Conservation (phyloP, 2,329 filamentous ascomycete genomes). For the Trichophyton rubrum region DNA sequence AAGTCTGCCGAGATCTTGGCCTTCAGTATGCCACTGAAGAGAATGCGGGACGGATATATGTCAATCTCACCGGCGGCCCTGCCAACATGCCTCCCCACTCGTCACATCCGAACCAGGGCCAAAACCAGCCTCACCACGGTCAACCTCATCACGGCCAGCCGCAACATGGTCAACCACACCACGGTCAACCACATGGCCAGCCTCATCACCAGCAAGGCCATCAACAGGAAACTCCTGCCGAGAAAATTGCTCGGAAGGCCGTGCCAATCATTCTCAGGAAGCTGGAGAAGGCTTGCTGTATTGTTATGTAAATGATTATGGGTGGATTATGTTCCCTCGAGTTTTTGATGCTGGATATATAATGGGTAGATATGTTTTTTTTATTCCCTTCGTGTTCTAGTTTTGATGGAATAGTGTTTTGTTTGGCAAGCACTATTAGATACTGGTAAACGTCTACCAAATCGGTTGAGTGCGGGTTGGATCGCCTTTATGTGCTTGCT, state of each 20-base stretch:
- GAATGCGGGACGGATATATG: slow-evolving; percentile 78
- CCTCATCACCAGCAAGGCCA: slow-evolving; percentile 4
- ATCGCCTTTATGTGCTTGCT: no score
- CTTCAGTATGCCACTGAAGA: slow-evolving; percentile 75
- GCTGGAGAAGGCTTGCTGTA: slow-evolving; percentile 57
- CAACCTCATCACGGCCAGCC: slow-evolving; percentile 18
- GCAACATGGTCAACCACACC: slow-evolving; percentile 19
- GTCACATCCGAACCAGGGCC: slow-evolving; percentile 19
- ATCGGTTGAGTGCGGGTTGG: no score
- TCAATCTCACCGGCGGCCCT: slow-evolving; percentile 67
- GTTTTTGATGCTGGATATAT: not conserved
- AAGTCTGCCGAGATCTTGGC: slow-evolving; percentile 70
- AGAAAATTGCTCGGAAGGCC: slow-evolving; percentile 36
- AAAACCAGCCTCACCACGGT: slow-evolving; percentile 23
- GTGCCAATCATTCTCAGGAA: slow-evolving; percentile 50
- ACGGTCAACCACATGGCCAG: slow-evolving; percentile 21
- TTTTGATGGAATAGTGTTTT: not conserved
- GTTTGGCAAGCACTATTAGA: not conserved
- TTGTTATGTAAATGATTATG: slow-evolving; percentile 51
- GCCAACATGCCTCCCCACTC: slow-evolving; percentile 38
- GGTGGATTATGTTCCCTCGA: not conserved
- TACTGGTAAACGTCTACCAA: not conserved
- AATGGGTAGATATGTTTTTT: not conserved
- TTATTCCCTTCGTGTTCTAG: not conserved
- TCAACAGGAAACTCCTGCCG: not conserved